phyloP scores from a whole-genome alignment of 306 rosid genomes.

The Cucurbita ficifolia region DNA sequence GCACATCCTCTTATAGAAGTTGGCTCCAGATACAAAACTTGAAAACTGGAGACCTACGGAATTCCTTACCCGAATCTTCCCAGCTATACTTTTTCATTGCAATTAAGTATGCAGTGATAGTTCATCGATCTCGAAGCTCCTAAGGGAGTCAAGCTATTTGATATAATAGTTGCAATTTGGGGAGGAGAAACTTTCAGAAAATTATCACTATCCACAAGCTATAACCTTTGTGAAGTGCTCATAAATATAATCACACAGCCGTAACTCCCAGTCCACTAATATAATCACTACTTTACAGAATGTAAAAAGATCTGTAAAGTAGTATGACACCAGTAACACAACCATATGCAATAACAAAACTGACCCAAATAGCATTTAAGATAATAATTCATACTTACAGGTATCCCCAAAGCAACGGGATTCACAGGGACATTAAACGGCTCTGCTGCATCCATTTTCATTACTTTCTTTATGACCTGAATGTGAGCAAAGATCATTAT shows the following conservation, averaged over 20 bases:
- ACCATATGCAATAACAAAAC: neutral
- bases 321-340: neutral
- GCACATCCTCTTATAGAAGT: neutral
- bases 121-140: neutral
- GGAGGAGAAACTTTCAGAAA: neutral
- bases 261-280: neutral
- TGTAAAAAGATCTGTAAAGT: neutral
- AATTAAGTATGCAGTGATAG: neutral
- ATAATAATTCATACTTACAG: conserved; percentile 38
- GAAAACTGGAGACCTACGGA: neutral
- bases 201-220: neutral
- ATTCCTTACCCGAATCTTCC: neutral
- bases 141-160: neutral
- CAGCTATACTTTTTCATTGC: neutral
- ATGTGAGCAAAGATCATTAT: conserved; percentile 1
- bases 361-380: neutral
- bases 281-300: no score
- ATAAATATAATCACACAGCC: neutral
- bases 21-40: neutral
- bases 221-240: neutral
- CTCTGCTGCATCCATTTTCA: conserved; percentile 97
- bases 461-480: conserved; percentile 76
- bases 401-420: conserved; percentile 90
- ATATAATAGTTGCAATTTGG: neutral
- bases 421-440: conserved; percentile 93